Percentiles rank a stretch among this genome's conserved stretches.
These are phyloP conservation scores for Diplocarpon mali DNA, from an alignment of 2,329 filamentous ascomycete species.

Conservation along the genomic window DNA sequence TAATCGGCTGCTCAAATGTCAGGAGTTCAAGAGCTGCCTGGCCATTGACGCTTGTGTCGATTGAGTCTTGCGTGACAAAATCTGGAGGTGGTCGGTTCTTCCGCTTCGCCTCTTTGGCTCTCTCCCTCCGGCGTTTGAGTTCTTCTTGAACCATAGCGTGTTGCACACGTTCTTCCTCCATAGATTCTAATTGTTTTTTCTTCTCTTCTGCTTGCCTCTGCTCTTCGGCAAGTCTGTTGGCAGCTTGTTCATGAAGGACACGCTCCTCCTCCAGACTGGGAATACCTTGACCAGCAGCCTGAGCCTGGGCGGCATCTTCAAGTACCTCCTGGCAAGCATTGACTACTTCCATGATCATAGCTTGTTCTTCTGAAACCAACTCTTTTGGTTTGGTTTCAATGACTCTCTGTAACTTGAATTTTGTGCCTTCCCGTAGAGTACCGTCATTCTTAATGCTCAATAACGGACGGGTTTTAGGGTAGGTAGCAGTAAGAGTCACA, in stretches of 20 bases:
- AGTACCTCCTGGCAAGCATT: slow-evolving; percentile 53
- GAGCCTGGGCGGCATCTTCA: slow-evolving; percentile 73
- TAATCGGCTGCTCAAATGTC: slow-evolving; percentile 57
- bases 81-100: slow-evolving; percentile 37
- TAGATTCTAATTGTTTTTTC: slow-evolving; percentile 41
- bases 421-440: slow-evolving; percentile 57
- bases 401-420: slow-evolving; percentile 57
- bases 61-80: slow-evolving; percentile 17
- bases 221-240: slow-evolving; percentile 45
- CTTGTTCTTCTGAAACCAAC: slow-evolving; percentile 41
- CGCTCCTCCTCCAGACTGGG: slow-evolving; percentile 86
- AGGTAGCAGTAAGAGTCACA: slow-evolving; percentile 78
- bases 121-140: slow-evolving; percentile 53
- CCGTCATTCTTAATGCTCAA: slow-evolving; percentile 55
- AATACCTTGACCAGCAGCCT: slow-evolving; percentile 62
- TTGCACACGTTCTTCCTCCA: slow-evolving; percentile 60
- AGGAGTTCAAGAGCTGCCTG: slow-evolving; percentile 32
- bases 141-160: slow-evolving; percentile 64
- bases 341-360: slow-evolving; percentile 39
- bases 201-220: slow-evolving; percentile 36
- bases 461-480: slow-evolving; percentile 73
- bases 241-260: slow-evolving; percentile 65
- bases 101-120: slow-evolving; percentile 51
- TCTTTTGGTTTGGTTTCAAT: slow-evolving; percentile 46
- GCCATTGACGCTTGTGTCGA: slow-evolving; percentile 22